A percentile compares a stretch with the other conserved stretches of the same genome.
These are phyloP conservation scores for Wilcoxina mikolae DNA, from an alignment of 495 filamentous ascomycete genomes.

Conservation along the genomic window DNA sequence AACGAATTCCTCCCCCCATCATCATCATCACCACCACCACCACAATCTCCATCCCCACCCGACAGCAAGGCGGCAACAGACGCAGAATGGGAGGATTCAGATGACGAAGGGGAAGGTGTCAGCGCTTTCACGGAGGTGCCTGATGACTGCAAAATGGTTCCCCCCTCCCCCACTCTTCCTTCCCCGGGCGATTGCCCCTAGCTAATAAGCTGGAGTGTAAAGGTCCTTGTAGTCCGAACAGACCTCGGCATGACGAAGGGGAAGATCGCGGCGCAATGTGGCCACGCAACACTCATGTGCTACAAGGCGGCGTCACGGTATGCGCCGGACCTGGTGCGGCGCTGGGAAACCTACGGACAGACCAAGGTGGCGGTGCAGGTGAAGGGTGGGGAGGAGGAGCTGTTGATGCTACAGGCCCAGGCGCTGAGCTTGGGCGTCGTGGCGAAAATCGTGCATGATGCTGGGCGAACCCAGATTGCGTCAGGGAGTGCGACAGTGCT, in stretches of 20 bases:
- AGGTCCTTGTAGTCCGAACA: constrained; percentile 62
- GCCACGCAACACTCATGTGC: constrained; percentile 91
- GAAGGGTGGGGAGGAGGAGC: constrained; percentile 62
- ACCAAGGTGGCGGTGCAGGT: constrained; percentile 83
- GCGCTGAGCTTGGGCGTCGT: constrained; percentile 74
- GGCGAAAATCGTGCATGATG: constrained; percentile 78
- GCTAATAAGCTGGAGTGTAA: not conserved
- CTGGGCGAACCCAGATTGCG: constrained; percentile 95
- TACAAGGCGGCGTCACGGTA: constrained; percentile 63
- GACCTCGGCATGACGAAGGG: constrained; percentile 98
- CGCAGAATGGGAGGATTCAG: constrained; percentile 3
- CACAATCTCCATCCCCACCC: no score
- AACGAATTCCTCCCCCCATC: constrained; percentile 4
- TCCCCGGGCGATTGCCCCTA: not conserved
- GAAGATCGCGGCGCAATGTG: constrained; percentile 92
- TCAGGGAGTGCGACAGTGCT: constrained; percentile 79
- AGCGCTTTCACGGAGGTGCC: constrained; percentile 32
- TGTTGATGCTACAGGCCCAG: constrained; percentile 58
- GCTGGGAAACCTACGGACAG: constrained; percentile 76
- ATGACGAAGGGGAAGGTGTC: constrained; percentile 12
- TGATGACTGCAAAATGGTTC: constrained; percentile 85
- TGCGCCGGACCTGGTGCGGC: constrained; percentile 47
- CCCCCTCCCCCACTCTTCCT: not conserved
- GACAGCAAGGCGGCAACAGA: constrained; percentile 3
- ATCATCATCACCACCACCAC: no score